Percentiles rank a stretch among this genome's conserved stretches.
phyloP scores from a whole-genome alignment of 768 basidiomycete species.

The Boletus rubescentipes region DNA sequence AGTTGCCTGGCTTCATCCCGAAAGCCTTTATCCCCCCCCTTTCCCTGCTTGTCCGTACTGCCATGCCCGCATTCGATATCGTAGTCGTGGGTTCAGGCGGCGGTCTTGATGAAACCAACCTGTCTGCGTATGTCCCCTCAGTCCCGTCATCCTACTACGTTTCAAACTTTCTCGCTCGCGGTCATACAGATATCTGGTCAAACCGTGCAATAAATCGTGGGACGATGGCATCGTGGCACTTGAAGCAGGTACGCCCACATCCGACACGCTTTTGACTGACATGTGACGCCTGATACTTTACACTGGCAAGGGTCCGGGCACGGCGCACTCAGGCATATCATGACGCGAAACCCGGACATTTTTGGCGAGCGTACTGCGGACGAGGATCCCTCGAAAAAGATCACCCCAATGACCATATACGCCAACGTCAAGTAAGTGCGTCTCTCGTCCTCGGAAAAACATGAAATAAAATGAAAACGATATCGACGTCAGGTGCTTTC shows the following conservation, averaged over 20 bases:
- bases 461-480: too few relatives aligned
- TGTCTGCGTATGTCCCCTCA: slow-evolving; percentile 68
- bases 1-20: too few relatives aligned
- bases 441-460: neutral
- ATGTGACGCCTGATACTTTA: too few relatives aligned
- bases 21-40: neutral
- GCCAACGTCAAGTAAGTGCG: slow-evolving; percentile 33
- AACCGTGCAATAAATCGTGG: slow-evolving; percentile 66
- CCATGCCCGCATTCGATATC: slow-evolving; percentile 62
- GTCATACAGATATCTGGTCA: slow-evolving; percentile 76
- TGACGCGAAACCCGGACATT: slow-evolving; percentile 54
- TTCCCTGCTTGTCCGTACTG: neutral
- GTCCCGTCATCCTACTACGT: neutral
- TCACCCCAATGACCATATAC: slow-evolving; percentile 29
- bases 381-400: slow-evolving; percentile 11
- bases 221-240: slow-evolving; percentile 78
- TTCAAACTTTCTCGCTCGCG: slow-evolving; percentile 14
- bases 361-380: slow-evolving; percentile 37
- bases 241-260: slow-evolving; percentile 70
- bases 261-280: neutral
- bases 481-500: slow-evolving; percentile 58
- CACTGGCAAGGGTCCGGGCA: slow-evolving; percentile 70
- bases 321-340: slow-evolving; percentile 67
- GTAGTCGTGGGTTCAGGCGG: slow-evolving; percentile 84
- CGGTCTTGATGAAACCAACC: slow-evolving; percentile 86